phyloP scores from a whole-genome alignment of 1,284 basidiomycete genomes.

The Austroboletus niveus region DNA sequence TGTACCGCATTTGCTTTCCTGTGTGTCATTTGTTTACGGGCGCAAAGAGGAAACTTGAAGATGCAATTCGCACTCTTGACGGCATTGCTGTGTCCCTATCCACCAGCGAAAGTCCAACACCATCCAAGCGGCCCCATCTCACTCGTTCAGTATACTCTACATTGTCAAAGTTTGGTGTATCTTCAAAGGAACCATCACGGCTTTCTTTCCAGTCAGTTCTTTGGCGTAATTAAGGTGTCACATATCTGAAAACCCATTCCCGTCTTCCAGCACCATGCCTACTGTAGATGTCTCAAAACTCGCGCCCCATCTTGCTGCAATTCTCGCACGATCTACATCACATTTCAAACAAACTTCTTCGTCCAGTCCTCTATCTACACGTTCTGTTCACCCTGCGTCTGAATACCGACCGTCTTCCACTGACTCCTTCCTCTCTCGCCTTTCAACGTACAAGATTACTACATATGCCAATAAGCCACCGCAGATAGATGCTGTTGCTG shows the following conservation, averaged over 20 bases:
- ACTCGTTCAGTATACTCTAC: conserved; percentile 68
- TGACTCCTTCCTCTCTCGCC: conserved; percentile 64
- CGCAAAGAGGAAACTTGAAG: conserved; percentile 67
- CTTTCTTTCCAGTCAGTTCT: conserved; percentile 36
- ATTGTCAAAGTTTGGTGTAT: conserved; percentile 71
- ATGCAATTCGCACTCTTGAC: conserved; percentile 66
- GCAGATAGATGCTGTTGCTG: conserved; percentile 71
- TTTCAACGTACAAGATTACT: conserved; percentile 71
- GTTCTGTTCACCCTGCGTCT: conserved; percentile 38
- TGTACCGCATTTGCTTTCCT: not conserved
- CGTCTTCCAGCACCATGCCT: conserved; percentile 12
- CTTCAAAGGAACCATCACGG: conserved; percentile 43
- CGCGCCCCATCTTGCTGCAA: conserved; percentile 66
- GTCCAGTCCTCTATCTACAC: conserved; percentile 33
- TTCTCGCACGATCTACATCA: conserved; percentile 59
- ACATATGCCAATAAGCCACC: conserved; percentile 77
- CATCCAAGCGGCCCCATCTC: conserved; percentile 51
- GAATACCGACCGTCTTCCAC: conserved; percentile 78
- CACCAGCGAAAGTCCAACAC: conserved; percentile 36
- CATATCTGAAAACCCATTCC: conserved; percentile 14
- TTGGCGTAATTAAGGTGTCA: not conserved
- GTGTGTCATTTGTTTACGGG: conserved; percentile 2
- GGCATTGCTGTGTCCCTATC: conserved; percentile 46
- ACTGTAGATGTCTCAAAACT: conserved; percentile 45
- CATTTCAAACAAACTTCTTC: conserved; percentile 40